phyloP scores from a whole-genome alignment of 805 yeast species.

The Yamadazyma akitaensis region DNA sequence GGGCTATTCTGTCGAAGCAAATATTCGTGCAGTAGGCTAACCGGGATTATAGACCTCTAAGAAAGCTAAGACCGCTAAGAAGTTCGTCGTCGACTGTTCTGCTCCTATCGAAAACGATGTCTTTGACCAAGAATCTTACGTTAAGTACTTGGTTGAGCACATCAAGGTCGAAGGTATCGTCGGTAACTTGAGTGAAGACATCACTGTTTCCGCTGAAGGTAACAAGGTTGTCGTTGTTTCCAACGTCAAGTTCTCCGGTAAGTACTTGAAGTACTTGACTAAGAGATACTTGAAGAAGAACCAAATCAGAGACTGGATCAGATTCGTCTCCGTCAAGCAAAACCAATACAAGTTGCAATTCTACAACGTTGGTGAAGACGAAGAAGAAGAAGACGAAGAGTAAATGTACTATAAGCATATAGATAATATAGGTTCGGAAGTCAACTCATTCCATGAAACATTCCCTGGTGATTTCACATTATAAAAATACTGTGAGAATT shows the following conservation, averaged over 20 bases:
- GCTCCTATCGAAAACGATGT: constrained; percentile 98
- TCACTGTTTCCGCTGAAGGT: constrained; percentile 83
- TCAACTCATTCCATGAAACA: neutral
- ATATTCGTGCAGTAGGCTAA: constrained; percentile 71
- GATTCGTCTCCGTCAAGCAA: constrained; percentile 94
- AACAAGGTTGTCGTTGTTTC: constrained; percentile 86
- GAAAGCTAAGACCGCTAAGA: constrained; percentile 67
- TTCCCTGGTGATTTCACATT: no score
- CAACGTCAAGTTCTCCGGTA: constrained; percentile 96
- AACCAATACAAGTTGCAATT: constrained; percentile 96
- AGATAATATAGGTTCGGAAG: neutral
- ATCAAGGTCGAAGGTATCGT: constrained; percentile 96
- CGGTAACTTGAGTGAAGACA: constrained; percentile 95
- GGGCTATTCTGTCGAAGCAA: constrained; percentile 49
- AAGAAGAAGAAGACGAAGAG: constrained; percentile 90
- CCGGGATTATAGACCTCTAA: constrained; percentile 67
- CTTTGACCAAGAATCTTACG: constrained; percentile 96
- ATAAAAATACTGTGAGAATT: no score
- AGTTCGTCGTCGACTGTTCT: constrained; percentile 92
- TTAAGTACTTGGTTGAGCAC: constrained; percentile 97
- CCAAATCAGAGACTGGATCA: constrained; percentile 99
- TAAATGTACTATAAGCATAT: constrained; percentile 33
- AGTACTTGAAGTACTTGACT: constrained; percentile 98
- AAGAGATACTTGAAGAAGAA: constrained; percentile 99
- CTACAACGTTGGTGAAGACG: constrained; percentile 96